phyloP scores from a whole-genome alignment of 495 filamentous ascomycete species.

The Trichodelitschia bisporula region DNA sequence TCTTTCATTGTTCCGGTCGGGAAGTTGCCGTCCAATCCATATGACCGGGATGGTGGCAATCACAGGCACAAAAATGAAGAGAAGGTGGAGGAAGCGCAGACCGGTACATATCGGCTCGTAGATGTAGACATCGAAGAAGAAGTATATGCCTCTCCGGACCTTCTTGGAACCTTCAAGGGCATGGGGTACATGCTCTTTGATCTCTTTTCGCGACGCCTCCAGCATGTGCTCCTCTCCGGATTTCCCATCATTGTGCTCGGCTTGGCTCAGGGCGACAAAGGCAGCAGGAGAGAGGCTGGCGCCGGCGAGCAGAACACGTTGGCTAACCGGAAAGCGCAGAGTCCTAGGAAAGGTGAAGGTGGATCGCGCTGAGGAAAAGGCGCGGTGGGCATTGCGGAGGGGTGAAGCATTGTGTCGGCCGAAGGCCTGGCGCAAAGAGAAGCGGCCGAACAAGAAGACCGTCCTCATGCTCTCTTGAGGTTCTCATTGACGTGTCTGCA shows the following conservation, averaged over 20 bases:
- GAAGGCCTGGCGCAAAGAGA: slow-evolving; percentile 20
- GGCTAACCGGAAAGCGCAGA: neutral
- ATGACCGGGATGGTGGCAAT: slow-evolving; percentile 54
- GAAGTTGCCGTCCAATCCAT: slow-evolving; percentile 42
- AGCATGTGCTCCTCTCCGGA: slow-evolving; percentile 73
- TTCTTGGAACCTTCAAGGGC: slow-evolving; percentile 30
- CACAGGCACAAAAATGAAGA: slow-evolving; percentile 77
- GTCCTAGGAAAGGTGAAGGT: neutral
- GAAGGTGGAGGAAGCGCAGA: slow-evolving; percentile 58
- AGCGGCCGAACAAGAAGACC: slow-evolving; percentile 26
- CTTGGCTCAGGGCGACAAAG: slow-evolving; percentile 43
- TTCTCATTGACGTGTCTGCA: no score
- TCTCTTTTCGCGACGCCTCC: slow-evolving; percentile 49
- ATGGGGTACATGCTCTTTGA: slow-evolving; percentile 36
- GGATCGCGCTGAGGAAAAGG: slow-evolving; percentile 2
- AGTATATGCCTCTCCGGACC: slow-evolving; percentile 25
- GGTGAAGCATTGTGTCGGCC: slow-evolving; percentile 6
- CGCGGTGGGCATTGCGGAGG: slow-evolving; percentile 8
- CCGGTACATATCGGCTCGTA: slow-evolving; percentile 78
- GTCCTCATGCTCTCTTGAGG: no score
- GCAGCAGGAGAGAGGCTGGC: slow-evolving; percentile 34
- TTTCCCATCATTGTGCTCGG: slow-evolving; percentile 26
- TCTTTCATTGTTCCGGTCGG: slow-evolving; percentile 40
- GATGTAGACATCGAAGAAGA: slow-evolving; percentile 45
- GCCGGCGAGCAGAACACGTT: neutral